These are phyloP conservation scores for Monosporascus sp. DNA, from an alignment of 2,329 filamentous ascomycete genomes.

Conservation along the genomic window DNA sequence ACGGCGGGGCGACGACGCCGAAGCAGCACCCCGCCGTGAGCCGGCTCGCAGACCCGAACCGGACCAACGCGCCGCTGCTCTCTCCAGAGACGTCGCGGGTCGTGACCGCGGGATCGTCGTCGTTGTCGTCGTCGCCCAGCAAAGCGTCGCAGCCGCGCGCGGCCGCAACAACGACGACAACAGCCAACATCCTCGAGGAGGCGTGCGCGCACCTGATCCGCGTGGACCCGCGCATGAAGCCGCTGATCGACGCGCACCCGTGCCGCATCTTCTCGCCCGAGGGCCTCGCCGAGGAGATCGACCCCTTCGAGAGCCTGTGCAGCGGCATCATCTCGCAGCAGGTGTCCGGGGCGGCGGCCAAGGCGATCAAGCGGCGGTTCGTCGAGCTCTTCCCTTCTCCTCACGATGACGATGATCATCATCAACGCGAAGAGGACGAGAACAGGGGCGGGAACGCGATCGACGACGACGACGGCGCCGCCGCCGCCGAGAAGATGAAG, in stretches of 20 bases:
- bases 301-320: slow-evolving; percentile 78
- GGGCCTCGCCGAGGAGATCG: slow-evolving; percentile 76
- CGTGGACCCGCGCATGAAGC: slow-evolving; percentile 66
- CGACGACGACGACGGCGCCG: slow-evolving; percentile 3
- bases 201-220: slow-evolving; percentile 69
- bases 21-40: slow-evolving; percentile 38
- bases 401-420: slow-evolving; percentile 22
- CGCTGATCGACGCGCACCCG: slow-evolving; percentile 66
- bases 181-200: slow-evolving; percentile 65
- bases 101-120: slow-evolving; percentile 45
- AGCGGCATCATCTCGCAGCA: slow-evolving; percentile 95
- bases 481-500: slow-evolving; percentile 2
- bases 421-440: slow-evolving; percentile 3
- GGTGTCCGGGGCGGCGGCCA: slow-evolving; percentile 87
- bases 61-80: slow-evolving; percentile 65
- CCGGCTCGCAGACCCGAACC: slow-evolving; percentile 57
- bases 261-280: slow-evolving; percentile 77
- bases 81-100: slow-evolving; percentile 65
- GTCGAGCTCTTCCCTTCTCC: slow-evolving; percentile 58
- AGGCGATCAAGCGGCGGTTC: slow-evolving; percentile 83
- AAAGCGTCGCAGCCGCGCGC: slow-evolving; percentile 26
- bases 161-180: slow-evolving; percentile 48
- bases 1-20: slow-evolving; percentile 17
- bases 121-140: slow-evolving; percentile 40
- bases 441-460: slow-evolving; percentile 13